Evolutionary conservation across 805 yeast genomes (phyloP).

Genomic region (Saturnispora diversa): DNA sequence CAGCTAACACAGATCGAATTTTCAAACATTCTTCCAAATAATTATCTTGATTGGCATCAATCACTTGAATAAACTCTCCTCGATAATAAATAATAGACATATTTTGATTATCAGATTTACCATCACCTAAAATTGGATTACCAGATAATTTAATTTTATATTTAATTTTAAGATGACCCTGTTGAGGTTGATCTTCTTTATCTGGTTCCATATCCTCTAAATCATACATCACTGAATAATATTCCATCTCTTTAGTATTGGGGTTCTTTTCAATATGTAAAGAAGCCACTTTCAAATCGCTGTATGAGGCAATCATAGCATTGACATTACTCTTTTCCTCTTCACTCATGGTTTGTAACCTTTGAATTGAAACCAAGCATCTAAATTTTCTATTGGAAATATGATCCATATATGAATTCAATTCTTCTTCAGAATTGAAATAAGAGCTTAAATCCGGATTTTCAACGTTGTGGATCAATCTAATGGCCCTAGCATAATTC

Average conservation of each 20-base stretch:
- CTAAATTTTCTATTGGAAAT: slow-evolving; percentile 76
- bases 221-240: slow-evolving; percentile 63
- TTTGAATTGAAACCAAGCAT: slow-evolving; percentile 82
- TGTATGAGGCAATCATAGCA: slow-evolving; percentile 62
- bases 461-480: slow-evolving; percentile 60
- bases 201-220: slow-evolving; percentile 44
- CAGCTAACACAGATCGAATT: slow-evolving; percentile 79
- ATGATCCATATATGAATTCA: slow-evolving; percentile 59
- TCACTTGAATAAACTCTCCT: slow-evolving; percentile 90
- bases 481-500: slow-evolving; percentile 70
- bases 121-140: slow-evolving; percentile 92
- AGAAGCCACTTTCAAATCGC: slow-evolving; percentile 51
- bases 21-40: slow-evolving; percentile 91
- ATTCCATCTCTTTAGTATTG: slow-evolving; percentile 34
- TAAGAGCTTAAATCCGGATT: slow-evolving; percentile 42
- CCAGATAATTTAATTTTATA: slow-evolving; percentile 75
- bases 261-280: slow-evolving; percentile 40
- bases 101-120: slow-evolving; percentile 93
- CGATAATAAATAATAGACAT: slow-evolving; percentile 78
- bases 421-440: slow-evolving; percentile 34
- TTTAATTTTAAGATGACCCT: slow-evolving; percentile 36
- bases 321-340: slow-evolving; percentile 64
- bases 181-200: slow-evolving; percentile 28
- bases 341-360: slow-evolving; percentile 54
- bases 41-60: slow-evolving; percentile 95